A percentile compares a stretch with the other conserved stretches of the same genome.
Conservation (phyloP, 2,329 filamentous ascomycete species). For the Phialophora macrospora region DNA sequence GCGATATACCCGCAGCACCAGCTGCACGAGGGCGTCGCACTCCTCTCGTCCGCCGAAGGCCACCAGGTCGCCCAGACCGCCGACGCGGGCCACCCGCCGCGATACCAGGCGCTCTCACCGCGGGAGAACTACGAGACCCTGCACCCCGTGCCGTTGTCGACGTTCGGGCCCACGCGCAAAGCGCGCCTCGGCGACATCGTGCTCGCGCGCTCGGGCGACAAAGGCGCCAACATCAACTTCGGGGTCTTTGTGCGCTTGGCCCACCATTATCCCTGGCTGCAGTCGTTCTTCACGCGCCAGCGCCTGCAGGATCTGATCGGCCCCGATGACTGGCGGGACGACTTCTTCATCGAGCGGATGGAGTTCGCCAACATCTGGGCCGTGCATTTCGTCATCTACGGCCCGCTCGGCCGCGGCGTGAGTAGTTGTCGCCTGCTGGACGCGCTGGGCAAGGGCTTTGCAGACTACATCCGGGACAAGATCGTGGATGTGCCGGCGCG, state of each 20-base stretch:
- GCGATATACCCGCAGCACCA: conserved; percentile 43
- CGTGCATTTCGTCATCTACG: conserved; percentile 59
- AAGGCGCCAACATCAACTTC: conserved; percentile 51
- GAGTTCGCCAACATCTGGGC: conserved; percentile 54
- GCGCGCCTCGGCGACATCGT: conserved; percentile 51
- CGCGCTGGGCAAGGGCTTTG: conserved; percentile 59
- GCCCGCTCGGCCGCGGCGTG: conserved; percentile 52
- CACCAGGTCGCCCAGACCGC: conserved; percentile 36
- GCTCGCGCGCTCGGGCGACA: conserved; percentile 52
- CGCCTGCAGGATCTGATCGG: conserved; percentile 50
- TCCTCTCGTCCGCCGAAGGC: conserved; percentile 36
- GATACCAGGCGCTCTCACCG: conserved; percentile 37
- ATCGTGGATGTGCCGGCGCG: conserved; percentile 49
- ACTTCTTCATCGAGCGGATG: conserved; percentile 53
- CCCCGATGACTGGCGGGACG: conserved; percentile 51
- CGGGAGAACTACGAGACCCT: conserved; percentile 31
- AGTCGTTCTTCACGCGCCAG: conserved; percentile 48
- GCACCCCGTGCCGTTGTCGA: conserved; percentile 30
- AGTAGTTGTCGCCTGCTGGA: conserved; percentile 57
- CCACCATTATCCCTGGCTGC: conserved; percentile 46
- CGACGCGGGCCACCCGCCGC: conserved; percentile 33
- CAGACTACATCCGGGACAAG: conserved; percentile 56
- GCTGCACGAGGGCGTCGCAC: conserved; percentile 41
- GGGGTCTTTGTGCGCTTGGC: conserved; percentile 46
- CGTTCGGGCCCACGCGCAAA: conserved; percentile 42